Evolutionary conservation across 768 basidiomycete genomes (phyloP).

Genomic region (Naganishia vaughanmartiniae): DNA sequence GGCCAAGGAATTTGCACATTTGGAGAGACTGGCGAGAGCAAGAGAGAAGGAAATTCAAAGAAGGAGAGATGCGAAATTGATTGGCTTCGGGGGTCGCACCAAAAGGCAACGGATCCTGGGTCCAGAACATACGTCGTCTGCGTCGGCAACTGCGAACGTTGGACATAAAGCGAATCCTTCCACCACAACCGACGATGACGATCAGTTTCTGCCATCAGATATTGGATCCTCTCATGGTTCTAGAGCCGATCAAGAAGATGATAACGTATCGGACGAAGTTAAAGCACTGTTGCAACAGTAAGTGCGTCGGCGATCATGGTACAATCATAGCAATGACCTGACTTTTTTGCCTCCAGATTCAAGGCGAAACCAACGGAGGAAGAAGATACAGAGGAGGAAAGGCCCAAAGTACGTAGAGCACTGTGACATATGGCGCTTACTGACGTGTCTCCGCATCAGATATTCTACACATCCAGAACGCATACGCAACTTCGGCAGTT

Average conservation of each 20-base stretch:
- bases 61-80: slow-evolving; percentile 18
- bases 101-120: background rate
- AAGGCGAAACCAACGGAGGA: slow-evolving; percentile 31
- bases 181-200: slow-evolving; percentile 54
- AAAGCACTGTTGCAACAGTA: slow-evolving; percentile 77
- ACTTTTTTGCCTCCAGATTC: background rate
- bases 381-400: slow-evolving; percentile 45
- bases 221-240: slow-evolving; percentile 39
- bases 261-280: slow-evolving; percentile 73
- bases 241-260: slow-evolving; percentile 45
- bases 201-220: slow-evolving; percentile 68
- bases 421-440: slow-evolving; percentile 10
- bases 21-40: slow-evolving; percentile 37
- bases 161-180: slow-evolving; percentile 41
- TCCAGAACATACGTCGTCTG: slow-evolving; percentile 6
- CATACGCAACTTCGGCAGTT: slow-evolving; percentile 94
- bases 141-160: slow-evolving; percentile 50
- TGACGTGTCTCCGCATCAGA: slow-evolving; percentile 47
- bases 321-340: background rate
- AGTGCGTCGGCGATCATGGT: slow-evolving; percentile 34
- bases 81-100: background rate
- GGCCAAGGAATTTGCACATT: slow-evolving; percentile 29
- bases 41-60: slow-evolving; percentile 39
- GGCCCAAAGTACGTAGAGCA: slow-evolving; percentile 41
- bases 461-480: slow-evolving; percentile 91